Percentiles rank a stretch among this genome's conserved stretches.
Conservation (phyloP, 352 stramenopile genomes). For the Globisporangium nunn region DNA sequence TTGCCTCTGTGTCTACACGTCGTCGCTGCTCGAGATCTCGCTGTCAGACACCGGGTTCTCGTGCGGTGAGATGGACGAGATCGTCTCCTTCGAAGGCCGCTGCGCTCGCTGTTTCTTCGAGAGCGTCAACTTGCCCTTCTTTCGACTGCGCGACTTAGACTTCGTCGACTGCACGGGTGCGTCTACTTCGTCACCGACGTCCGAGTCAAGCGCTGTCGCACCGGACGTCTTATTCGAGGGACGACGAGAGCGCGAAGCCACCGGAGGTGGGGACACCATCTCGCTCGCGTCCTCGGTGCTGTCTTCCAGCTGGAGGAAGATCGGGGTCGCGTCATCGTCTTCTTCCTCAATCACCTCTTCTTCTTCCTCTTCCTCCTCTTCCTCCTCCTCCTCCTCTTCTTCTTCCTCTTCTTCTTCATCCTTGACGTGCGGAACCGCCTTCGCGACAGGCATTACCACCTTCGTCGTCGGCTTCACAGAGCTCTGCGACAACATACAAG, state of each 20-base stretch:
- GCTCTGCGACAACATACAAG: not conserved
- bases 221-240: not conserved
- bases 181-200: not conserved
- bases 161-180: not conserved
- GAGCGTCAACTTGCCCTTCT: constrained; percentile 9
- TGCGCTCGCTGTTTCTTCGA: constrained; percentile 6
- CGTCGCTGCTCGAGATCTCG: constrained; percentile 7
- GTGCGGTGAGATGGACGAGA: constrained; percentile 14
- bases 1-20: not conserved
- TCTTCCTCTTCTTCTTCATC: not conserved
- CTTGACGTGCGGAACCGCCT: constrained; percentile 1
- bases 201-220: not conserved
- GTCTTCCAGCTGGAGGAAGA: constrained; percentile 1
- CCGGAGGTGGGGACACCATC: not conserved
- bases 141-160: constrained; percentile 3
- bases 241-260: constrained; percentile 1
- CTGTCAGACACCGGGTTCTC: constrained; percentile 12
- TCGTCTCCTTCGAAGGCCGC: constrained; percentile 5
- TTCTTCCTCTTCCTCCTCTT: constrained; percentile 4
- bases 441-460: not conserved
- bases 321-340: not conserved
- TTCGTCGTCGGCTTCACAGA: constrained; percentile 10
- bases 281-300: not conserved
- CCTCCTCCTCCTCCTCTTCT: constrained; percentile 2
- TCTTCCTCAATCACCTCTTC: constrained; percentile 8